A percentile compares a stretch with the other conserved stretches of the same genome.
phyloP scores from a whole-genome alignment of 192 early-diverging fungal species.

The Piromyces finnis region DNA sequence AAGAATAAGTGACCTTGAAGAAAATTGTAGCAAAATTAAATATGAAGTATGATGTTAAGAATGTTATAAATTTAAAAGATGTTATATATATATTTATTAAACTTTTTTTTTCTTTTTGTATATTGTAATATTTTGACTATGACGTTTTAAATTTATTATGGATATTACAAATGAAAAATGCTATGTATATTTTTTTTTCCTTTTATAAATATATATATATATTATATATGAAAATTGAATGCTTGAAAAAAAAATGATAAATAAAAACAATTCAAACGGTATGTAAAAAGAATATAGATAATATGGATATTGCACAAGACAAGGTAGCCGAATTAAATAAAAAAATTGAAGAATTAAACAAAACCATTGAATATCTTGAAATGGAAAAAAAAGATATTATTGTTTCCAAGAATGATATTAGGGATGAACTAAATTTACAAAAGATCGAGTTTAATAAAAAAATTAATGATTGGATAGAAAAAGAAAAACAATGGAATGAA shows the following conservation, averaged over 20 bases:
- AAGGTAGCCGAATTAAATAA: not conserved
- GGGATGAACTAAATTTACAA: not conserved
- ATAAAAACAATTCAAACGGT: not conserved
- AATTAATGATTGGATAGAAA: not conserved
- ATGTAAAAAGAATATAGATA: not conserved
- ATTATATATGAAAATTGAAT: too few species aligned
- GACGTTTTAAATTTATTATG: too few species aligned
- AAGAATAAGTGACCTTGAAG: not conserved
- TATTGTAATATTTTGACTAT: too few species aligned
- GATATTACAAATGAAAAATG: too few species aligned
- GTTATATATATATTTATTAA: too few species aligned
- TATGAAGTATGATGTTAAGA: not conserved
- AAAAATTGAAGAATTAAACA: not conserved
- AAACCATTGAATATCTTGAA: not conserved
- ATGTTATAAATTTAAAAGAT: too few species aligned
- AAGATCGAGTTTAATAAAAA: not conserved
- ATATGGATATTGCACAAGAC: not conserved
- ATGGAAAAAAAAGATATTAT: not conserved
- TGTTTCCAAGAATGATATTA: not conserved
- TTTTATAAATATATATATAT: too few species aligned
- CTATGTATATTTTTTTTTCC: too few species aligned
- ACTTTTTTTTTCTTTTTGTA: too few species aligned
- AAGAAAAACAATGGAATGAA: not conserved
- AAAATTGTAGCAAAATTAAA: not conserved
- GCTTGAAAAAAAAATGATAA: not conserved